These are phyloP conservation scores for Colletotrichum liaoningense DNA, from an alignment of 2,329 filamentous ascomycete species.

Conservation along the genomic window DNA sequence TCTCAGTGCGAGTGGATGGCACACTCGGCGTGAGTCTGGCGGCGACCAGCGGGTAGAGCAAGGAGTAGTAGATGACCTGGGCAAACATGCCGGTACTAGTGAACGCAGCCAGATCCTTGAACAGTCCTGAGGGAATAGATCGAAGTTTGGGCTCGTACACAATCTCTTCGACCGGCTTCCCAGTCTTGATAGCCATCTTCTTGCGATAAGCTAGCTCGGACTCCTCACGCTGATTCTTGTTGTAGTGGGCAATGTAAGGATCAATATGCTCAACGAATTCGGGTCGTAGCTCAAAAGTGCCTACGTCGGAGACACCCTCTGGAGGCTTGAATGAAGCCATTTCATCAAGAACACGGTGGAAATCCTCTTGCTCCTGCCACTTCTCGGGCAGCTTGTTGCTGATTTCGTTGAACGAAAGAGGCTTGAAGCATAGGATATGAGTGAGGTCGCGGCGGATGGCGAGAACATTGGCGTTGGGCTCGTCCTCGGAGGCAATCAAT, in stretches of 20 bases:
- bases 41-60: slow-evolving; percentile 82
- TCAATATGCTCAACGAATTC: slow-evolving; percentile 90
- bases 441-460: slow-evolving; percentile 90
- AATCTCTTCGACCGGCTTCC: slow-evolving; percentile 82
- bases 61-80: slow-evolving; percentile 88
- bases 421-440: slow-evolving; percentile 96
- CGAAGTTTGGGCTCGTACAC: slow-evolving; percentile 91
- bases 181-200: slow-evolving; percentile 87
- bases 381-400: slow-evolving; percentile 88
- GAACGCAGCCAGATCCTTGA: slow-evolving; percentile 80
- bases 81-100: slow-evolving; percentile 88
- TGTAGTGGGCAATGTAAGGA: slow-evolving; percentile 96
- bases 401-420: slow-evolving; percentile 93
- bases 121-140: slow-evolving; percentile 80
- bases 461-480: slow-evolving; percentile 72
- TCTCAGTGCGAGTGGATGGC: slow-evolving; percentile 85
- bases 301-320: slow-evolving; percentile 91
- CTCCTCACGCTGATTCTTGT: slow-evolving; percentile 96
- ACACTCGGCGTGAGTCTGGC: slow-evolving; percentile 78
- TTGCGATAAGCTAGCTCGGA: slow-evolving; percentile 90
- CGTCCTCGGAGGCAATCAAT: slow-evolving; percentile 76
- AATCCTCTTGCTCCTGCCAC: slow-evolving; percentile 88
- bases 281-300: slow-evolving; percentile 91
- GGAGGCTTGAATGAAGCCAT: slow-evolving; percentile 92
- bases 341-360: slow-evolving; percentile 84